Percentiles rank a stretch among this genome's conserved stretches.
Conservation (phyloP, 495 filamentous ascomycete species). For the Paragyromitra xinjiangensis region DNA sequence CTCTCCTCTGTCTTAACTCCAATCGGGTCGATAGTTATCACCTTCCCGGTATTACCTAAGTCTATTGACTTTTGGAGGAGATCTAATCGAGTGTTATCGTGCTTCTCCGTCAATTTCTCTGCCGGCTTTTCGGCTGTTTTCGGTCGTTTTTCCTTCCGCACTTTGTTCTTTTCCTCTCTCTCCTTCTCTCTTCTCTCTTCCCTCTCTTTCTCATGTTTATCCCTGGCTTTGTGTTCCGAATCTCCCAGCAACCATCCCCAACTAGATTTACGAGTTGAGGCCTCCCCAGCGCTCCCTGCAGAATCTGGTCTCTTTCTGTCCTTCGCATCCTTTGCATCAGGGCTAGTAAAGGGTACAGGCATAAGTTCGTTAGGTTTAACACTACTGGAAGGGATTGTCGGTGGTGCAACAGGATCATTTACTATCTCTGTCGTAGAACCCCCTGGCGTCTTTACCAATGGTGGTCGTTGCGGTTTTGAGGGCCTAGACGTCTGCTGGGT, state of each 20-base stretch:
- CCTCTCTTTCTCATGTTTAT: slow-evolving; percentile 69
- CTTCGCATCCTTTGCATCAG: slow-evolving; percentile 62
- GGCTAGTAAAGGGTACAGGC: slow-evolving; percentile 35
- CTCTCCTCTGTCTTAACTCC: slow-evolving; percentile 49
- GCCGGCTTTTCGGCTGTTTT: slow-evolving; percentile 66
- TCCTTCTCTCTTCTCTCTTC: slow-evolving; percentile 74
- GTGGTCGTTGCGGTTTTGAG: slow-evolving; percentile 43
- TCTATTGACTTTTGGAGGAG: slow-evolving; percentile 83
- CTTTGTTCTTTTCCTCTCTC: slow-evolving; percentile 68
- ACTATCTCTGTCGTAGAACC: slow-evolving; percentile 33
- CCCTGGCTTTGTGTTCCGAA: slow-evolving; percentile 58
- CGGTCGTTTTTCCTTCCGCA: slow-evolving; percentile 65
- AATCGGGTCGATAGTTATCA: slow-evolving; percentile 53
- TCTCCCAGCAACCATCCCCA: slow-evolving; percentile 78
- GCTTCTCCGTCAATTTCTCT: slow-evolving; percentile 65
- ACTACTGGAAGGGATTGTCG: neutral
- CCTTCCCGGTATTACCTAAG: slow-evolving; percentile 62
- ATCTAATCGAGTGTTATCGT: slow-evolving; percentile 82
- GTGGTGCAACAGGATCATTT: slow-evolving; percentile 15
- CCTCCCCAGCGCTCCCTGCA: slow-evolving; percentile 60
- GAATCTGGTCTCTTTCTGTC: slow-evolving; percentile 68
- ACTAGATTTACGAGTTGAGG: slow-evolving; percentile 73
- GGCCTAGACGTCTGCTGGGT: slow-evolving; percentile 49
- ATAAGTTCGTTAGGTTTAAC: slow-evolving; percentile 46
- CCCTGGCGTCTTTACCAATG: slow-evolving; percentile 18